Evolutionary conservation across 352 stramenopile species (phyloP), one percentile per base, ranked within the genome.

Genomic region (Peronosclerospora sorghi): DNA sequence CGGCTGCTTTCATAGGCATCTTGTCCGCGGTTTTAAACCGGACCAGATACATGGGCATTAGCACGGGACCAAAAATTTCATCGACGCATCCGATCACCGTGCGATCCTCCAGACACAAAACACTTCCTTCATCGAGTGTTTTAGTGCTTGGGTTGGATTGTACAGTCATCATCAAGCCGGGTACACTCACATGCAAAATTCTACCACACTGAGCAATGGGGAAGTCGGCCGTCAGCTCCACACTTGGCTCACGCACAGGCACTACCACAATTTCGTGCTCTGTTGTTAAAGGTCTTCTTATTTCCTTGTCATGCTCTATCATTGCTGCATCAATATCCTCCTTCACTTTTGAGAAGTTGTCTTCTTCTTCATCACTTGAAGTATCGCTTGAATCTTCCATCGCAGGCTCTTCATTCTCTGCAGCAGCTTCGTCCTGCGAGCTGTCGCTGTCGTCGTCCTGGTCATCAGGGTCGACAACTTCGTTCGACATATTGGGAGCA

Each of bases 11-110:
- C 13, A 53, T 32, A 0, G 80, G 73, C 21, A 93, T 89, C 51
- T 89, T 85, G 13, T 61, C 60, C 0, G 63, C 68, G 6, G 45
- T 68, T 27, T 83, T 67, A 49, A 86, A 93, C 10, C 80, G 80
- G 28, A 93, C 59, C n/a, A 90, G 54, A 46, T 93, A 93, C 69
- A 93, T 83, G 7, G 80, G 80, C 77, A 88, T 83, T 23, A 84
- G 49, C 39, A 93, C 75, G 2, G 77, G 80, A 4, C 80, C 80
- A 53, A 93, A 93, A 0, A 93, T 54, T 48, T 93, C 80, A 45
- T 93, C 77, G 13, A 93, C 68, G 34, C 76, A 89, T 10, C 79
- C 79, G 12, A 92, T 41, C 24, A 92, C 69, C 0, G 69, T 80
- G 28, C 74, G 76, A 41, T 89, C 70, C 39, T 81, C 63, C 3